phyloP scores from a whole-genome alignment of 1,284 basidiomycete species.

The Lignosus rhinocerotis region DNA sequence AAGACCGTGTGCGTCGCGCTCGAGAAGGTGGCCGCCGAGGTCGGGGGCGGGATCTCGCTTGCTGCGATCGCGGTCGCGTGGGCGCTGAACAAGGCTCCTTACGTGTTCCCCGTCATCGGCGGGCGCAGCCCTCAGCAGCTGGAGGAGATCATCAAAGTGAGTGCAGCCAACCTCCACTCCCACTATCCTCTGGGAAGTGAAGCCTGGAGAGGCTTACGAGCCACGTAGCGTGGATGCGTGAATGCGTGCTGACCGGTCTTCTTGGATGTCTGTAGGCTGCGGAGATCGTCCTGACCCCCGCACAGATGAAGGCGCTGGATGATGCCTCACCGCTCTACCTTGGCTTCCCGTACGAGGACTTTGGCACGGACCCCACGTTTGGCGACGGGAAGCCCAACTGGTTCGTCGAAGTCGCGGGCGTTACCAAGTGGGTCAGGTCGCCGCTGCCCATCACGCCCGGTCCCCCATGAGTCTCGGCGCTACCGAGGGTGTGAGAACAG shows the following conservation, averaged over 20 bases:
- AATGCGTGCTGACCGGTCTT: slow-evolving; percentile 33
- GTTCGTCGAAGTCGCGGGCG: slow-evolving; percentile 7
- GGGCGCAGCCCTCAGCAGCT: slow-evolving; percentile 39
- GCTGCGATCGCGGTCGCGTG: slow-evolving; percentile 26
- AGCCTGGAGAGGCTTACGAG: background rate
- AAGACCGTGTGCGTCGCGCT: slow-evolving; percentile 22
- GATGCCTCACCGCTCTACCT: slow-evolving; percentile 38
- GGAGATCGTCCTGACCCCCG: slow-evolving; percentile 40
- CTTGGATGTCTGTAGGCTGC: slow-evolving; percentile 36
- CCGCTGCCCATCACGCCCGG: slow-evolving; percentile 10
- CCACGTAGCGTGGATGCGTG: background rate
- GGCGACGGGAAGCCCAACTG: slow-evolving; percentile 3
- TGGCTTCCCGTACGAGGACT: slow-evolving; percentile 42
- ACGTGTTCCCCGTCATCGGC: slow-evolving; percentile 18
- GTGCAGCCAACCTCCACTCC: background rate
- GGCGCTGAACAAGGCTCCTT: slow-evolving; percentile 26
- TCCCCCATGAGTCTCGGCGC: background rate
- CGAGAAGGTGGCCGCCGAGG: slow-evolving; percentile 23
- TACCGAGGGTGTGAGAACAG: background rate
- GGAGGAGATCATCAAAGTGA: slow-evolving; percentile 41
- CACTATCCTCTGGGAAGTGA: too few relatives aligned
- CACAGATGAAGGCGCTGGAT: slow-evolving; percentile 46
- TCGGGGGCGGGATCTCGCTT: slow-evolving; percentile 25
- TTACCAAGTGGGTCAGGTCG: slow-evolving; percentile 14
- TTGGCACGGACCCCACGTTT: slow-evolving; percentile 27